Percentiles rank a stretch among this genome's conserved stretches.
Evolutionary conservation across 768 basidiomycete genomes (phyloP).

Genomic region (Lactarius tabidus): DNA sequence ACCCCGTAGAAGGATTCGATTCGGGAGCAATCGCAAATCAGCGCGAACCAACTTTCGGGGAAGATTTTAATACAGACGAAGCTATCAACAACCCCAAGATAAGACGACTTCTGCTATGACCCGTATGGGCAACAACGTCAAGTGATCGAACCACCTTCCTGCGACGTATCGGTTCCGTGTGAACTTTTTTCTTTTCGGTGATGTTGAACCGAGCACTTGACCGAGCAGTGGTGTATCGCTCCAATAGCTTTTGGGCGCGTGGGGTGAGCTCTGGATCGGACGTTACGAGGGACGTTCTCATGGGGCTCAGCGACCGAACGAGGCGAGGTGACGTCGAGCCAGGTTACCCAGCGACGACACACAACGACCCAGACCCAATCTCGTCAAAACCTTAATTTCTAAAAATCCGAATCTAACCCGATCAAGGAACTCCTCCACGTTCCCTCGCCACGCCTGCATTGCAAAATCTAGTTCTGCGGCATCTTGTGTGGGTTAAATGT

Average conservation of each 20-base stretch:
- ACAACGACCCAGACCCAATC: not conserved
- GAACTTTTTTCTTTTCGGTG: not conserved
- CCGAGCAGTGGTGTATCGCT: not conserved
- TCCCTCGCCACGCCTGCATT: not conserved
- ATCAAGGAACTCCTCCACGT: not conserved
- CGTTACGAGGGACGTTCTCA: not conserved
- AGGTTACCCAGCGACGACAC: no score
- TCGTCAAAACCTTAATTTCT: not conserved
- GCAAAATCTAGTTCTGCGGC: not conserved
- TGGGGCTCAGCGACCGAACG: not conserved
- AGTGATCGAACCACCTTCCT: not conserved
- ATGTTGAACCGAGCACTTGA: not conserved
- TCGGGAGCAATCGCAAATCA: not conserved
- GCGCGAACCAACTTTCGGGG: not conserved
- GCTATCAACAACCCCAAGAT: not conserved
- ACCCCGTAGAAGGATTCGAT: not conserved
- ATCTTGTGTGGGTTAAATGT: not conserved
- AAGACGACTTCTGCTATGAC: not conserved
- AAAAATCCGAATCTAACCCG: not conserved
- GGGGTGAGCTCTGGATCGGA: not conserved
- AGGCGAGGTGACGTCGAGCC: not conserved
- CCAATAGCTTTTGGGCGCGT: not conserved
- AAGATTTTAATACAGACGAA: not conserved
- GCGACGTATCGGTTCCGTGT: not conserved
- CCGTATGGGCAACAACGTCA: not conserved